A percentile compares a stretch with the other conserved stretches of the same genome.
Conservation (phyloP, 73 alveolate species). For the Tetrahymena thermophila region DNA sequence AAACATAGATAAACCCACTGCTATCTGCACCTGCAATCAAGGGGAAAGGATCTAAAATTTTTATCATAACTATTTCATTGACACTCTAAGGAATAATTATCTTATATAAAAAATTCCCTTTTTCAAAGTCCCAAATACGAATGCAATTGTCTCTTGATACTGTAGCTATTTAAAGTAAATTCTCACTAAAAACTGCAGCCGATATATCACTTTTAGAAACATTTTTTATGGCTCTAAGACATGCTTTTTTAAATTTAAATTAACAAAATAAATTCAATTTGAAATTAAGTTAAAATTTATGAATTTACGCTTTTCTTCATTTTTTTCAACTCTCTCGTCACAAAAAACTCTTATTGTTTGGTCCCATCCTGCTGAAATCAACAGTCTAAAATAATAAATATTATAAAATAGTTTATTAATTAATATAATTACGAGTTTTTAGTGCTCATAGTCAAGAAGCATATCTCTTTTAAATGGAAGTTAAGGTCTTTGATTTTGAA, state of each 20-base stretch:
- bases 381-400: not conserved
- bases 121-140: conserved; percentile 40
- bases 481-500: not conserved
- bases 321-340: conserved; percentile 8
- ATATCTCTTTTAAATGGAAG: not conserved
- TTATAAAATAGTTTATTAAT: not conserved
- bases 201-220: conserved; percentile 14
- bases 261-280: too few relatives aligned
- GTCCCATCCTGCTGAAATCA: conserved; percentile 31
- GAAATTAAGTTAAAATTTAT: too few relatives aligned
- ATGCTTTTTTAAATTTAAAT: not conserved
- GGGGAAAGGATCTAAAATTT: not conserved
- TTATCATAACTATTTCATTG: not conserved
- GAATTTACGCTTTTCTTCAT: not conserved
- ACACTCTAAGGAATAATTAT: not conserved
- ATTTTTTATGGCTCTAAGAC: conserved; percentile 16
- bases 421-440: not conserved
- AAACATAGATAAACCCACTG: not conserved
- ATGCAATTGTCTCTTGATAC: conserved; percentile 2
- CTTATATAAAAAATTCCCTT: conserved; percentile 3
- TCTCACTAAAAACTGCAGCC: conserved; percentile 17
- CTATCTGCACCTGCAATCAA: not conserved
- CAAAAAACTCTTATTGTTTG: conserved; percentile 7
- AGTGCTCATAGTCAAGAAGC: not conserved
- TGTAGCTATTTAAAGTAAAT: conserved; percentile 16